Evolutionary conservation across 2,329 filamentous ascomycete species (phyloP), one percentile per base, ranked within the genome.

Genomic region (Endothia cerciana): DNA sequence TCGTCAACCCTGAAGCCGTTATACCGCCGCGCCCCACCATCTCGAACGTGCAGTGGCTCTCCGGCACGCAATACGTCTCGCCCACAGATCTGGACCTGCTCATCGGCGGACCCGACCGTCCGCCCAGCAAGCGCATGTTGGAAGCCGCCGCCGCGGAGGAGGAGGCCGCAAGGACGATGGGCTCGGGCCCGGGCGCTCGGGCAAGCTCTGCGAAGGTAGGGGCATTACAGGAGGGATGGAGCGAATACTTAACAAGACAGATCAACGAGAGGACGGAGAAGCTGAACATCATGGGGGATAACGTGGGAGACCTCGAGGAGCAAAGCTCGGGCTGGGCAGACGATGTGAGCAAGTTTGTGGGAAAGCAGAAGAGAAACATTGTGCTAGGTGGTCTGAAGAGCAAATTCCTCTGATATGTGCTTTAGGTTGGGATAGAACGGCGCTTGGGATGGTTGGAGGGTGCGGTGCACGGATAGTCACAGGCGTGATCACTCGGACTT

Each of bases 11-110:
- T 0, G 83, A 91, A 65, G 85, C 92, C 0, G 74, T 85, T 19
- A 85, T 91, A 28, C 94, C 94, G 1, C 85, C 92, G 15, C 88
- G 95, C 2, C 95, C 95, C 0, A 97, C 93, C 0, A 99, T 99
- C 67, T 96, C 92, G 25, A 97, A 96, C 73, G 79, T 99, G 45
- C 93, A 98, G 78, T 99, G 95, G 95, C 93, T 99, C 62, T 91
- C 93, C 0, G 95, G 95, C 4, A 98, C 94, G 1, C 94, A 97
- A 77, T 91, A 96, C 72, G 86, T 99, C 56, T 93, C 92, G 1
- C 90, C 92, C 0, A 84, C 89, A 1, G 95, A 99, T 73, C 88
- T 99, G 73, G 95, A 98, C 73, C 79, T 97, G 2, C 82, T 99
- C 1, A 95, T 99, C 67, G 93, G 94, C 60, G 94, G 94, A 0